Evolutionary conservation across 495 filamentous ascomycete species (phyloP), one percentile per base, ranked within the genome.

Genomic region (Talaromyces adpressus): DNA sequence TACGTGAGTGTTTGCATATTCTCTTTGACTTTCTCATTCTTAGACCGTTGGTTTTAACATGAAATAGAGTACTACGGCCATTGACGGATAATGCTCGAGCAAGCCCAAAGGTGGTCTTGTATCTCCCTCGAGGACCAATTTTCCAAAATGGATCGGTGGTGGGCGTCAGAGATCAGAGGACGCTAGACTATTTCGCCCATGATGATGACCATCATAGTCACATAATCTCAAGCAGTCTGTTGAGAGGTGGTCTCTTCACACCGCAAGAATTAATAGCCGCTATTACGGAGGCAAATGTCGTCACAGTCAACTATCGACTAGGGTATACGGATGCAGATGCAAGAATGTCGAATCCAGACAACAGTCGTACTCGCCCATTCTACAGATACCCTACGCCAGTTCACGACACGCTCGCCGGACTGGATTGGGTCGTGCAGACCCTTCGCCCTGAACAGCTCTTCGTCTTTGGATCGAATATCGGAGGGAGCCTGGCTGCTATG

Each of bases 401-500:
- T 4, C 77, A 79, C 62, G 77, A 79, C 63, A 76, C 77, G 2
- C 68, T 78, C 6, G 65, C 67, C 6, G 76, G 71, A 8, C 70
- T 79, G 56, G 76, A 78, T 66, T 79, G 76, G 75, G 71, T 78
- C 36, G 67, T 71, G 39, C 59, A 67, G 0, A 63, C 67, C 18
- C 69, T 79, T 32, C 57, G 67, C 27, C 72, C 73, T 6, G 62
- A 68, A 1, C 69, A 72, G 6, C 62, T 87, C 1, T 77, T 75
- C 32, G 72, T 87, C 20, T 76, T 76, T 61, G 85, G 84, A 34
- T 78, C 81, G 30, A 78, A 84, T 58, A 68, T 84, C 20, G 85
- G 84, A 8, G 85, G 83, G 14, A 79, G 79, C 0, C 71, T 87
- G 32, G 84, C 85, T 2, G 71, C 80, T 2, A 86, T 84, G 81